Evolutionary conservation across 1,284 basidiomycete species (phyloP).

Genomic region (Boletellus dicymbophilus): DNA sequence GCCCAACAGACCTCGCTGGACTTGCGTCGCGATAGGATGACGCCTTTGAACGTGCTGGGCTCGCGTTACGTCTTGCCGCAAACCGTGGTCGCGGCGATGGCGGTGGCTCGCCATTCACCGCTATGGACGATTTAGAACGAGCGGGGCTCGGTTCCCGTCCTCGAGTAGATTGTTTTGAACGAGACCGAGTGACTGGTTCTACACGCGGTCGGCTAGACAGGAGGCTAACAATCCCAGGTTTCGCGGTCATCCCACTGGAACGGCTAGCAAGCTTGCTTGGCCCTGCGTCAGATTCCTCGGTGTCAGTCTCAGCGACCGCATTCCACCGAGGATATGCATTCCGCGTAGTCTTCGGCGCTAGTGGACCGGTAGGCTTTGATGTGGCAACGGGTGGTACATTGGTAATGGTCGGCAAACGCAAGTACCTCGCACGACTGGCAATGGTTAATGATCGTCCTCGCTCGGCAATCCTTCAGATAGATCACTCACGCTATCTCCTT

Average conservation of each 20-base stretch:
- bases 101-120: constrained; percentile 30
- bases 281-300: constrained; percentile 29
- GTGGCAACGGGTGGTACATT: constrained; percentile 27
- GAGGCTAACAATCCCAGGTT: constrained; percentile 40
- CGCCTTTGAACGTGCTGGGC: constrained; percentile 30
- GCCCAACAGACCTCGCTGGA: constrained; percentile 29
- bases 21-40: constrained; percentile 33
- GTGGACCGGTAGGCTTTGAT: constrained; percentile 19
- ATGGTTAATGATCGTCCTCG: constrained; percentile 21
- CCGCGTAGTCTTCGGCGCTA: constrained; percentile 25
- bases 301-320: constrained; percentile 31
- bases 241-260: constrained; percentile 25
- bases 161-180: constrained; percentile 31
- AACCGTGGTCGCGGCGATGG: constrained; percentile 30
- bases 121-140: constrained; percentile 37
- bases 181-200: constrained; percentile 28
- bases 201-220: constrained; percentile 40
- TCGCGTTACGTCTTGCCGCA: constrained; percentile 24
- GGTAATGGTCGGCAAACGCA: constrained; percentile 60
- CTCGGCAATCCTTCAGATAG: constrained; percentile 7
- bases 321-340: constrained; percentile 34
- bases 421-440: constrained; percentile 61
- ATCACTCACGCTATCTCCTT: constrained; percentile 78
- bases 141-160: constrained; percentile 42
- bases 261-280: constrained; percentile 28